These are phyloP conservation scores for Aureobasidium pullulans DNA, from an alignment of 2,329 filamentous ascomycete species.

Conservation along the genomic window DNA sequence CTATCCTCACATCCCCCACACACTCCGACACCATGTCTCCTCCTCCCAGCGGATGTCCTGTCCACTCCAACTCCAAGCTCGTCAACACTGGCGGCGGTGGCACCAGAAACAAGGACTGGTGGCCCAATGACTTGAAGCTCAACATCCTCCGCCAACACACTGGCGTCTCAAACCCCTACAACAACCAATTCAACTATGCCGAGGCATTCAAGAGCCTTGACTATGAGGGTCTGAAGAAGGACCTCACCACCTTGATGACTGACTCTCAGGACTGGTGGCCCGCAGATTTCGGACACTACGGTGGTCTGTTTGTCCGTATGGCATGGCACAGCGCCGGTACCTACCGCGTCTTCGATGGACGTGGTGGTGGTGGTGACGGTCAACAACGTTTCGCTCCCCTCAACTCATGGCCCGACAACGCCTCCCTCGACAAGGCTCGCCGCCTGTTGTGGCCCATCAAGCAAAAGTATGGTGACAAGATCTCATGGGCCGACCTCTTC, in stretches of 20 bases:
- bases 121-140: constrained; percentile 61
- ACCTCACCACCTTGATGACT: constrained; percentile 63
- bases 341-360: constrained; percentile 67
- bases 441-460: constrained; percentile 75
- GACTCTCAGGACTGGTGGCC: constrained; percentile 78
- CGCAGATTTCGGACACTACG: constrained; percentile 74
- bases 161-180: constrained; percentile 54
- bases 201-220: constrained; percentile 65
- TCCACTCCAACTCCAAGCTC: constrained; percentile 18
- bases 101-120: constrained; percentile 64
- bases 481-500: constrained; percentile 70
- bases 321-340: constrained; percentile 76
- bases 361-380: constrained; percentile 65
- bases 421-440: constrained; percentile 70
- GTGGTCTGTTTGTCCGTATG: constrained; percentile 72
- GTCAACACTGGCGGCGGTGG: constrained; percentile 40
- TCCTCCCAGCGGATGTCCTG: constrained; percentile 23
- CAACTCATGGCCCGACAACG: constrained; percentile 78
- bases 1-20: neutral
- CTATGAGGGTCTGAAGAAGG: constrained; percentile 66
- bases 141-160: constrained; percentile 69
- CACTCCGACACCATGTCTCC: constrained; percentile 18
- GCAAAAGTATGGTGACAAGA: constrained; percentile 77
- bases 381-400: constrained; percentile 75
- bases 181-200: constrained; percentile 61